Base-by-base conservation (phyloP, 192 early-diverging fungal genomes). In the Bifiguratus adelaidae region DNA sequence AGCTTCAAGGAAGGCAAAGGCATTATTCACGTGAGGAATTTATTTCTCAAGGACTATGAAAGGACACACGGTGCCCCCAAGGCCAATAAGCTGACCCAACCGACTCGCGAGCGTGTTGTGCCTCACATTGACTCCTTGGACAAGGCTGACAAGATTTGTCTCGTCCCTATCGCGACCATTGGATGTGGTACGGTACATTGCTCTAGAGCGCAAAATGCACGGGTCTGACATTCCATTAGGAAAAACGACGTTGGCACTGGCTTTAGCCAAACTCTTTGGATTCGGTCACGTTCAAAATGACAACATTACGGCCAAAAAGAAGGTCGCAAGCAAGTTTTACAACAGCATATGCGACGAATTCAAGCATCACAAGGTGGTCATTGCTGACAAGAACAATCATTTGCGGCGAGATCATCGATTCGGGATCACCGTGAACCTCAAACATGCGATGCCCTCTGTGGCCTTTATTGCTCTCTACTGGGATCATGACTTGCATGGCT, bases 251-350 rank as follows among this genome's bases (percentile, higher is more conserved):
- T 42, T 85, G 19, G 53, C 68, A 19, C 35, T 73, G 38, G 74
- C 74, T 1, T 59, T 85, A 5, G 44, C 68, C 1, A 59, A 63
- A 50, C 49, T 85, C 35, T 81, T 81, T 56, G 71, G 70, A 2
- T 74, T 86, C 59, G 77, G 62, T n/a, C 85, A 89, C 53, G 63
- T 91, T 19, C 88, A 91, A 59, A 89, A 79, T 61, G 92, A 95
- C 68, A 69, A 89, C 53, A 73, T 87, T 7, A 64, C 59, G 12
- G n/a, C n/a, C n/a, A 35, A 37, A 26, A 88, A 86, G 65, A 79
- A 72, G 37, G 50, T 60, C 6, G 45, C 61, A 0, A 50, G 55
- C 11, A 52, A 56, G 16, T 95, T 92, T 56, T 56, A 80, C 40
- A 48, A 67, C 11, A 59, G 55, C 12, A 61, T 92, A 11, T 53